phyloP scores from a whole-genome alignment of 2,329 filamentous ascomycete genomes.

The Microdochium bolleyi region DNA sequence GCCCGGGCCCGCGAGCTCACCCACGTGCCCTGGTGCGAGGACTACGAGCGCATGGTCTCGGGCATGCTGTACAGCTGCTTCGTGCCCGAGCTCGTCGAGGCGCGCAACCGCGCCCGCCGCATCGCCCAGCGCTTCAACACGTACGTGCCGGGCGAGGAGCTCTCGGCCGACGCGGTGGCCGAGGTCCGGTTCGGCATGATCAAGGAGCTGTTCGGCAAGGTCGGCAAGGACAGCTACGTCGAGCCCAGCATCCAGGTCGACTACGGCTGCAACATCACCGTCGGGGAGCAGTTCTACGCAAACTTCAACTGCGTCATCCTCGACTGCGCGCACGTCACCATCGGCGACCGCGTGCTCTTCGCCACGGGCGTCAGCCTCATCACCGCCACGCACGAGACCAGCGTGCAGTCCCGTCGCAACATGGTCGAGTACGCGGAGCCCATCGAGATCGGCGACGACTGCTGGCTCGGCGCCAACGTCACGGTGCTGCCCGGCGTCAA shows the following conservation, averaged over 20 bases:
- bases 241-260: constrained; percentile 56
- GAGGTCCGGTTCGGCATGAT: constrained; percentile 37
- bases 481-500: constrained; percentile 43
- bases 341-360: constrained; percentile 64
- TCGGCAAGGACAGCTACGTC: constrained; percentile 45
- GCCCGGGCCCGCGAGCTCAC: constrained; percentile 36
- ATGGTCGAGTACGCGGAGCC: constrained; percentile 36
- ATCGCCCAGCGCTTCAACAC: constrained; percentile 52
- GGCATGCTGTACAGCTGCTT: constrained; percentile 51
- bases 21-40: constrained; percentile 48
- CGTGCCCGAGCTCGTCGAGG: constrained; percentile 36
- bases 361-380: constrained; percentile 67
- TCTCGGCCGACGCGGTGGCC: constrained; percentile 26
- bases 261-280: constrained; percentile 57
- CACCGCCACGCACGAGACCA: constrained; percentile 64
- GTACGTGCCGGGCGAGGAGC: constrained; percentile 39
- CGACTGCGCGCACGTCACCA: constrained; percentile 63
- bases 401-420: constrained; percentile 40
- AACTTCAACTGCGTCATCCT: constrained; percentile 58
- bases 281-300: constrained; percentile 57
- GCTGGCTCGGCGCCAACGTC: constrained; percentile 44
- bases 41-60: constrained; percentile 58
- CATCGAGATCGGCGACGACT: constrained; percentile 42
- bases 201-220: constrained; percentile 35
- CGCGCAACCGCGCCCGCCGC: constrained; percentile 44